These are phyloP conservation scores for Haplosporangium gracile DNA, from an alignment of 192 early-diverging fungal species.

Conservation along the genomic window DNA sequence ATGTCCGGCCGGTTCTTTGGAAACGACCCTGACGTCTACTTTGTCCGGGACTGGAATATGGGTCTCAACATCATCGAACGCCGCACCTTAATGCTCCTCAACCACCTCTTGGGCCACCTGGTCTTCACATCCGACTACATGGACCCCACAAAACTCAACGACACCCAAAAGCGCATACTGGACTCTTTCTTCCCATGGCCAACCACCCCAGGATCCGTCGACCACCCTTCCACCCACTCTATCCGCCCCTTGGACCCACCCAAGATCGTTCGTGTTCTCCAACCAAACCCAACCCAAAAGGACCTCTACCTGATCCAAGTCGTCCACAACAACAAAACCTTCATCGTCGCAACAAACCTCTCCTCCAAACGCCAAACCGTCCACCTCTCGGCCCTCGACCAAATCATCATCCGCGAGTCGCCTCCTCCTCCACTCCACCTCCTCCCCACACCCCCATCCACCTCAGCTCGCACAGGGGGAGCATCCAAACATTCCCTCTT, in stretches of 20 bases:
- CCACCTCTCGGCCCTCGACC: slow-evolving; percentile 44
- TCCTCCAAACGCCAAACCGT: slow-evolving; percentile 49
- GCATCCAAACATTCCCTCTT: neutral
- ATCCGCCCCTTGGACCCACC: neutral
- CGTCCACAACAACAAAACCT: slow-evolving; percentile 15
- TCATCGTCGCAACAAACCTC: slow-evolving; percentile 56
- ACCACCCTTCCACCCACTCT: slow-evolving; percentile 18
- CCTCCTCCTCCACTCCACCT: slow-evolving; percentile 8
- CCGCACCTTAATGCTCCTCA: slow-evolving; percentile 59
- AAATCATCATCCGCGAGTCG: slow-evolving; percentile 9
- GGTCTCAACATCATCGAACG: slow-evolving; percentile 56
- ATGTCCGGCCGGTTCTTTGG: slow-evolving; percentile 65
- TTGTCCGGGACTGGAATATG: slow-evolving; percentile 61
- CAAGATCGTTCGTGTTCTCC: slow-evolving; percentile 29
- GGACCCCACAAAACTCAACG: slow-evolving; percentile 25
- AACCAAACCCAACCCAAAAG: slow-evolving; percentile 22
- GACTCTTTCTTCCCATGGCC: slow-evolving; percentile 54
- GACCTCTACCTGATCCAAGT: slow-evolving; percentile 58
- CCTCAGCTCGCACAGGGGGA: neutral
- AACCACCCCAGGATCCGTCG: slow-evolving; percentile 30
- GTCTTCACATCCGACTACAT: slow-evolving; percentile 67
- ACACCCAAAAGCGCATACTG: slow-evolving; percentile 51
- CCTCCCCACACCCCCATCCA: neutral
- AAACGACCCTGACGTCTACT: slow-evolving; percentile 67
- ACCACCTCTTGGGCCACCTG: slow-evolving; percentile 62